These are phyloP conservation scores for Byssothecium circinans DNA, from an alignment of 2,329 filamentous ascomycete genomes.

Conservation along the genomic window DNA sequence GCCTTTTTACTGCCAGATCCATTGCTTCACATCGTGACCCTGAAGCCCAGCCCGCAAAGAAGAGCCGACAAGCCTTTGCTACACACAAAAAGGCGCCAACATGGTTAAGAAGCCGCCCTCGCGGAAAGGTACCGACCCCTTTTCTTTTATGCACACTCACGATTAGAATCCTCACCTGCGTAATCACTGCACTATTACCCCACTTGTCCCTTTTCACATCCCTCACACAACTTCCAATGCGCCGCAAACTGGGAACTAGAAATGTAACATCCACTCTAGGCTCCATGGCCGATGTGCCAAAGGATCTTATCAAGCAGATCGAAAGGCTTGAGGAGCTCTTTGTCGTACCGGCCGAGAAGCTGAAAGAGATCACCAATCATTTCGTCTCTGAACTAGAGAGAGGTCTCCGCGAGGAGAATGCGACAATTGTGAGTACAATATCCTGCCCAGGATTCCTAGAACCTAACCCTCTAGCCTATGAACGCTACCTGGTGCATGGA, in stretches of 20 bases:
- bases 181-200: not conserved
- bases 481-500: slow-evolving; percentile 97
- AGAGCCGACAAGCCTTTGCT: not conserved
- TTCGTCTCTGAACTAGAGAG: slow-evolving; percentile 88
- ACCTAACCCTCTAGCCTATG: slow-evolving; percentile 70
- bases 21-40: too few relatives aligned
- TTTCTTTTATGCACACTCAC: too few relatives aligned
- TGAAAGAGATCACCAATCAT: slow-evolving; percentile 88
- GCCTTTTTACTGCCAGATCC: too few relatives aligned
- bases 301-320: slow-evolving; percentile 80
- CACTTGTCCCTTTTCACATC: not conserved
- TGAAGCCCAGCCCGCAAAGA: too few relatives aligned
- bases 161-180: slow-evolving; percentile 1
- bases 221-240: not conserved
- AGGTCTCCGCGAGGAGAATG: slow-evolving; percentile 82
- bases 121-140: slow-evolving; percentile 68
- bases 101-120: slow-evolving; percentile 70
- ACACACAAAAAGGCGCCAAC: slow-evolving; percentile 32
- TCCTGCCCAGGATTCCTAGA: too few relatives aligned
- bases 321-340: slow-evolving; percentile 82
- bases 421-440: slow-evolving; percentile 75
- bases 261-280: slow-evolving; percentile 55
- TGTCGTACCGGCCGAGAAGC: slow-evolving; percentile 72
- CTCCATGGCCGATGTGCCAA: slow-evolving; percentile 88
- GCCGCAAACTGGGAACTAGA: slow-evolving; percentile 4